Evolutionary conservation across 1,139 yeast species (phyloP), one percentile per base, ranked within the genome.

Genomic region (Yamadazyma friedrichii): DNA sequence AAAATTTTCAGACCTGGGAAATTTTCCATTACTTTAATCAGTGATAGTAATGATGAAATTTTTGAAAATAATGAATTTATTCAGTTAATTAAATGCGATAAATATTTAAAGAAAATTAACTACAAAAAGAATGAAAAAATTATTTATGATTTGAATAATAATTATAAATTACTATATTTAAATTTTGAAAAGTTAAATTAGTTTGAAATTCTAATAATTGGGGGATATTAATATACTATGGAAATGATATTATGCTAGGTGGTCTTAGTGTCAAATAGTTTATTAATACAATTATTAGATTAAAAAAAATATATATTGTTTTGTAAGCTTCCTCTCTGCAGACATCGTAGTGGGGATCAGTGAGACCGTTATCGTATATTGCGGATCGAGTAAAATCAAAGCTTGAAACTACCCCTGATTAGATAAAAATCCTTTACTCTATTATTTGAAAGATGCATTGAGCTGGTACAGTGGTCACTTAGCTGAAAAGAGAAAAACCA

Each of bases 21-120:
- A 56, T 88, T 91, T 55, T 83, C 93, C 33, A 67, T 86, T 48
- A 87, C 91, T 1, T 74, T 84, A 50, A 82, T 82, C 62, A 72
- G 70, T 50, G 64, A 72, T 46, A 57, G 49, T 31, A 46, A 36
- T 5, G 41, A 45, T 10, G 46, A 50, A 30, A 46, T 45, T 29
- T 36, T 39, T 2, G 33, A 36, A 15, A 40, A 29, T 28, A 32
- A 39, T 10, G 52, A 49, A 26, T 41, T 48, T 29, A 38, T 39
- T 22, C 54, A 61, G 25, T 61, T 76, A 48, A 61, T 61, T 22
- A 54, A 56, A 22, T 64, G 74, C 49, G 65, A 63, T 35, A 43
- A 50, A 41, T 32, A 48, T 10, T 63, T 71, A 55, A 47, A 48
- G 37, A 60, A 78, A 36, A 63, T 72, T 38, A 81, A 82, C 29